These are phyloP conservation scores for Lepidium aucheri DNA, from an alignment of 345 rosid species.

Conservation along the genomic window DNA sequence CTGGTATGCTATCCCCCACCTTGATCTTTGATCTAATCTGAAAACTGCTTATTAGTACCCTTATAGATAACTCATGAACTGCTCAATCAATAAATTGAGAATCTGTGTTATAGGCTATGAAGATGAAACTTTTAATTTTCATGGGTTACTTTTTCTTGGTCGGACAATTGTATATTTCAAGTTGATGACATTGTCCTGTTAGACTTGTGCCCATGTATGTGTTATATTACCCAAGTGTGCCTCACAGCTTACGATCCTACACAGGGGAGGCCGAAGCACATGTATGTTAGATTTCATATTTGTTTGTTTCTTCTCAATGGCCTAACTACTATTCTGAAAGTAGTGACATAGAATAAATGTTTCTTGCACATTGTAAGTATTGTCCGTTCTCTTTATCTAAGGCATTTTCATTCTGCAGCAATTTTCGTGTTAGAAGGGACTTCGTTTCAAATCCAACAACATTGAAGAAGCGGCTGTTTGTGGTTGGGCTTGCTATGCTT, in stretches of 20 bases:
- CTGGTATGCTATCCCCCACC: conserved; percentile 41
- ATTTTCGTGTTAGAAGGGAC: conserved; percentile 80
- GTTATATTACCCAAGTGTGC: not conserved
- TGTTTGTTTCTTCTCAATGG: not conserved
- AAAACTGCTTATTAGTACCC: not conserved
- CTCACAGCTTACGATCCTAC: not conserved
- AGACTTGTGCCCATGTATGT: not conserved
- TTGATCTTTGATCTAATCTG: not conserved
- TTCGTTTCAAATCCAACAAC: conserved; percentile 75
- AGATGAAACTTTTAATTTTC: not conserved
- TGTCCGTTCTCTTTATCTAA: conserved; percentile 29
- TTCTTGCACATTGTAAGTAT: not conserved
- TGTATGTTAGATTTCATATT: not conserved
- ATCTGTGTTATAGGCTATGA: not conserved
- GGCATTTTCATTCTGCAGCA: conserved; percentile 48
- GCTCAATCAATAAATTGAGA: not conserved
- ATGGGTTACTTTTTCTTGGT: not conserved
- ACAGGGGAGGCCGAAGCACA: not conserved
- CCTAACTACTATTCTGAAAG: not conserved
- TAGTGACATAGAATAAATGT: not conserved
- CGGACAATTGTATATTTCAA: not conserved
- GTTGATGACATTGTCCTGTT: not conserved
- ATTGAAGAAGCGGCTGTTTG: conserved; percentile 73
- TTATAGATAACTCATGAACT: not conserved
- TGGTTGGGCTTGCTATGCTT: conserved; percentile 84